Conservation (phyloP, 768 basidiomycete species). For the Crepidotus variabilis region DNA sequence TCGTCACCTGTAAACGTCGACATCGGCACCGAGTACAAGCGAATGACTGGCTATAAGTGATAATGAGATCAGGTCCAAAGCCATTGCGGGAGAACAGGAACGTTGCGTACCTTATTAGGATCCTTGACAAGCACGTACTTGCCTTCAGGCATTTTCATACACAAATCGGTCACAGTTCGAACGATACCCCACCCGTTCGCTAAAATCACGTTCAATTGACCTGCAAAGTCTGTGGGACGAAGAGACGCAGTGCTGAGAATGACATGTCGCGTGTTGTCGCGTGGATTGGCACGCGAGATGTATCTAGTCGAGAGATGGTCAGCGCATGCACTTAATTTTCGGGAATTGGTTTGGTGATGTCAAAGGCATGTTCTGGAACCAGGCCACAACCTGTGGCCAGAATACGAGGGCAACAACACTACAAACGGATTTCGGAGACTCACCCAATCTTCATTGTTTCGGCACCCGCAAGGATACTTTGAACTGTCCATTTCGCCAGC, state of each 20-base stretch:
- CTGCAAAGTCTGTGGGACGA: constrained; percentile 92
- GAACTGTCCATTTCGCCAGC: constrained; percentile 95
- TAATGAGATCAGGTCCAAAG: constrained; percentile 9
- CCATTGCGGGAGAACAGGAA: neutral
- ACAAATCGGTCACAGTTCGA: constrained; percentile 88
- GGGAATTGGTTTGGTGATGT: too few relatives aligned
- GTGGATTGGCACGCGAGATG: constrained; percentile 90
- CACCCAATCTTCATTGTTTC: constrained; percentile 97
- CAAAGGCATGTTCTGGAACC: too few relatives aligned
- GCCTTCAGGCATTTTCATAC: constrained; percentile 96
- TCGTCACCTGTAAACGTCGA: constrained; percentile 83
- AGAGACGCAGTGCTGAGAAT: constrained; percentile 93
- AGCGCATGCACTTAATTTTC: neutral
- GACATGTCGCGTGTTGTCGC: constrained; percentile 93
- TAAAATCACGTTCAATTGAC: constrained; percentile 91
- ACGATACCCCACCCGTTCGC: constrained; percentile 99
- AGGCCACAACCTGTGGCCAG: too few relatives aligned
- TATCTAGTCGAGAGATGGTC: constrained; percentile 48
- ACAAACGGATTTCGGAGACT: constrained; percentile 10
- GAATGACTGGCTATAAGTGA: constrained; percentile 77
- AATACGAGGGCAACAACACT: constrained; percentile 1
- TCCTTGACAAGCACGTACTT: constrained; percentile 98
- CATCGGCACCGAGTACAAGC: constrained; percentile 88
- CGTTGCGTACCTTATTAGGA: constrained; percentile 81
- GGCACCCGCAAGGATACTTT: constrained; percentile 91